Base-by-base conservation (phyloP, 2,329 filamentous ascomycete genomes). In the Hymenoscyphus albidus region DNA sequence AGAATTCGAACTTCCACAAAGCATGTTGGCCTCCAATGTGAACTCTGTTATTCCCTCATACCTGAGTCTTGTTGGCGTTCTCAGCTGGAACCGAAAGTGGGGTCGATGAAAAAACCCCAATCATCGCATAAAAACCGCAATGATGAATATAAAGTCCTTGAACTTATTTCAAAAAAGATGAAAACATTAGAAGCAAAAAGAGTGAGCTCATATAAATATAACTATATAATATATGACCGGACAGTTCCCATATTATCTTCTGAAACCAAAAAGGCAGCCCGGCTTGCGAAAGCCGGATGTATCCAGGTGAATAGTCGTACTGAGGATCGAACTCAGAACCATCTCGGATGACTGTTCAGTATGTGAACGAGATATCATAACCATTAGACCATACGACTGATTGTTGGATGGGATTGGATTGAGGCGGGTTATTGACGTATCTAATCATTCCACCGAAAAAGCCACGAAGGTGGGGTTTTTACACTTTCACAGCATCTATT, bases 321-420 rank as follows among this genome's bases (percentile, higher is more conserved):
- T 70, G 67, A 66, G 66, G 70, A 73, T 73, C 72, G 72, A 74
- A 73, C 72, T 69, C 72, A 73, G 72, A 73, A 74, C 72, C 72
- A 72, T 74, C 72, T 74, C 72, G 72, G 72, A 65, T n/a, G 58
- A 64, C 62, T 60, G 64, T 71, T 70, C 70, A 69, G n/a, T 44
- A 40, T 74, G 71, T 73, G 72, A 74, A 72, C 70, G 71, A 73
- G 71, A 73, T 73, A 73, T 74, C 72, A 74, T 74, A 73, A 74
- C 67, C 69, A 71, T 72, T 72, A 72, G 71, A 72, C 71, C 71
- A 72, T 70, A 63, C 70, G 71, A 72, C 71, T 72, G 57, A 9
- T 40, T 51, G 27, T 57, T 38, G 14, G n/a, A 40, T 61, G 27
- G 5, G 16, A n/a, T n/a, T 54, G 40, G 31, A 54, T 14, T 9